phyloP scores from a whole-genome alignment of 1,284 basidiomycete species.

The Afroboletus lepidellus region DNA sequence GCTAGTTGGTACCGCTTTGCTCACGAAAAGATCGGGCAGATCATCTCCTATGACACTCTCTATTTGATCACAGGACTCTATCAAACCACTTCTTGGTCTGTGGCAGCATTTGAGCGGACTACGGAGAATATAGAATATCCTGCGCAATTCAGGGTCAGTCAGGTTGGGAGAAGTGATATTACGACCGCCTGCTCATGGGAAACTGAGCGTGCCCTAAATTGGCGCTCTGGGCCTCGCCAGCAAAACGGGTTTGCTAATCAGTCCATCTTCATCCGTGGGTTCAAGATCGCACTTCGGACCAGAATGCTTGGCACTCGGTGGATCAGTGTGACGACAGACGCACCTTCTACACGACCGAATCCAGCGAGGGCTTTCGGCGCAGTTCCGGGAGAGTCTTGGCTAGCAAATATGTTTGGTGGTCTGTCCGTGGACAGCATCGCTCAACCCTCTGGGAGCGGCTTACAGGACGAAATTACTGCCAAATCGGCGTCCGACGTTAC shows the following conservation, averaged over 20 bases:
- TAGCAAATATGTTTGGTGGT: background rate
- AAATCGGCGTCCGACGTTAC: background rate
- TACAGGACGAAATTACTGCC: background rate
- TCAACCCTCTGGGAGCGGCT: background rate
- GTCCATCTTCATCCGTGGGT: conserved; percentile 12
- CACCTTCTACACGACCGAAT: background rate
- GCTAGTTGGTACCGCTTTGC: conserved; percentile 8
- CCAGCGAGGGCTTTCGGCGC: background rate
- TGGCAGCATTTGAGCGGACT: conserved; percentile 9
- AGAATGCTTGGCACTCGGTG: conserved; percentile 2
- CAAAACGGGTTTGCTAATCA: background rate
- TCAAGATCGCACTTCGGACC: conserved; percentile 9
- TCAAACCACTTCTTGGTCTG: conserved; percentile 13
- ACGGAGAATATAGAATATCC: conserved; percentile 1
- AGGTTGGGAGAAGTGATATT: background rate
- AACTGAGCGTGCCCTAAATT: conserved; percentile 4
- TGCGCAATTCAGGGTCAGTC: conserved; percentile 1
- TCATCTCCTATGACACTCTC: conserved; percentile 10
- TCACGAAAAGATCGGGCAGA: conserved; percentile 1
- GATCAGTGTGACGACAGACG: conserved; percentile 3
- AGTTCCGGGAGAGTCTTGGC: background rate
- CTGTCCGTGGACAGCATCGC: background rate
- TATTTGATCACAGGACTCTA: conserved; percentile 15
- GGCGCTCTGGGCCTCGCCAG: conserved; percentile 6
- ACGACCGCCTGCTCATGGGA: conserved; percentile 8